Percentiles rank a stretch among this genome's conserved stretches.
Evolutionary conservation across 2,329 filamentous ascomycete species (phyloP).

Genomic region (Ophioceras dolichostomum): DNA sequence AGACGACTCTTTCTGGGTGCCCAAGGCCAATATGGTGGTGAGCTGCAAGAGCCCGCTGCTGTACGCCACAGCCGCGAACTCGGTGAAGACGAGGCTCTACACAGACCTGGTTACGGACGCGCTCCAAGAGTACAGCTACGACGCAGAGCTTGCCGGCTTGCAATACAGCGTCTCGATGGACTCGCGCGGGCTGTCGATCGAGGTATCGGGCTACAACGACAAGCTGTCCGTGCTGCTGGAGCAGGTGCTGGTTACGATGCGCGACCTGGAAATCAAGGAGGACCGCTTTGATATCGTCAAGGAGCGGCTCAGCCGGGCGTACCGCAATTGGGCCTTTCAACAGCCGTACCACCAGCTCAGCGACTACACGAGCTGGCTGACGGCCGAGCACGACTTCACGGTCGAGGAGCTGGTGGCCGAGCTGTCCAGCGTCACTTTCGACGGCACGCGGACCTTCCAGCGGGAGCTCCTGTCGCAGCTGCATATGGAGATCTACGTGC

Average conservation of each 20-base stretch:
- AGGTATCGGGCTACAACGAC: conserved; percentile 87
- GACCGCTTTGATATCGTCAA: conserved; percentile 88
- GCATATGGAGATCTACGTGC: conserved; percentile 76
- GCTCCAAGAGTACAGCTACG: conserved; percentile 86
- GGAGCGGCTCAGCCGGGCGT: conserved; percentile 63
- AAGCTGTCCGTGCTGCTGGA: conserved; percentile 86
- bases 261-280: conserved; percentile 71
- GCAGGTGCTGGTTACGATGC: conserved; percentile 74
- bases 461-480: conserved; percentile 71
- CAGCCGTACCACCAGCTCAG: conserved; percentile 84
- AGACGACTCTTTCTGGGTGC: conserved; percentile 96
- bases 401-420: conserved; percentile 72
- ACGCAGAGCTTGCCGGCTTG: conserved; percentile 84
- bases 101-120: conserved; percentile 80
- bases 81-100: conserved; percentile 68
- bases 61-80: conserved; percentile 66
- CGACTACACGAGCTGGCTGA: conserved; percentile 71
- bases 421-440: conserved; percentile 58
- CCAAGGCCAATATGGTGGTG: conserved; percentile 78
- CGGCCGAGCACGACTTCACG: conserved; percentile 62
- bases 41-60: conserved; percentile 69
- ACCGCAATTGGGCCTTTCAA: conserved; percentile 78
- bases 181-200: conserved; percentile 61
- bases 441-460: conserved; percentile 66
- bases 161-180: conserved; percentile 69